Evolutionary conservation across 2,329 filamentous ascomycete species (phyloP), one percentile per base, ranked within the genome.

Genomic region (Ascochyta pisi): DNA sequence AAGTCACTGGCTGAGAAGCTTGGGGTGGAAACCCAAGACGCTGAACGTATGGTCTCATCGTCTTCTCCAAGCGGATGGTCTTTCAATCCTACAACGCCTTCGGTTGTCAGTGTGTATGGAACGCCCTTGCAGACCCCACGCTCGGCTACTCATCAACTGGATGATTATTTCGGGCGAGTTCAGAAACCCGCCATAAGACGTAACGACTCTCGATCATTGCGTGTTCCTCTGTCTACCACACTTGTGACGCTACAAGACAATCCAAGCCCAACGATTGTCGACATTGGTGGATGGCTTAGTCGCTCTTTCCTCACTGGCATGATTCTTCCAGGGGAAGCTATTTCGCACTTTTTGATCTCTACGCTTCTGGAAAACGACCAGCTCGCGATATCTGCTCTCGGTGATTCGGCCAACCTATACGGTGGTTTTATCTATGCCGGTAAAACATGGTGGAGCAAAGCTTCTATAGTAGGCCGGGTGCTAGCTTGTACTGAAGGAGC

Each of bases 401-500:
- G 83, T 0, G 77, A 82, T 12, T 74, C 76, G 7, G 81, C 79
- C 0, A 82, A 83, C 60, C 71, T 86, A 0, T 81, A 83, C 49
- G 82, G 83, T 19, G 84, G 83, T 2, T 84, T 86, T 57, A 66
- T 82, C 22, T 84, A 83, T 55, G 63, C 72, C 7, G 76, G 73
- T 3, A 75, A 75, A 31, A 82, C 78, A 42, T 86, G 81, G 78
- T 86, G 84, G 84, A 85, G 83, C 65, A 85, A 84, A 65, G 75
- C 74, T 39, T 83, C 79, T 35, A 75, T 86, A 29, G 77, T 84
- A n/a, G 82, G 81, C 0, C 78, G 83, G 26, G 81, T 86, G 0
- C 56, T 86, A 26, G 79, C 80, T 31, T 77, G 79, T 38, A 49
- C 78, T 26, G 68, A 76, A 7, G 78, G 75, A 13, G 76, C 78